Evolutionary conservation across 768 basidiomycete genomes (phyloP).

Genomic region (Dictyophora rubrovolvata): DNA sequence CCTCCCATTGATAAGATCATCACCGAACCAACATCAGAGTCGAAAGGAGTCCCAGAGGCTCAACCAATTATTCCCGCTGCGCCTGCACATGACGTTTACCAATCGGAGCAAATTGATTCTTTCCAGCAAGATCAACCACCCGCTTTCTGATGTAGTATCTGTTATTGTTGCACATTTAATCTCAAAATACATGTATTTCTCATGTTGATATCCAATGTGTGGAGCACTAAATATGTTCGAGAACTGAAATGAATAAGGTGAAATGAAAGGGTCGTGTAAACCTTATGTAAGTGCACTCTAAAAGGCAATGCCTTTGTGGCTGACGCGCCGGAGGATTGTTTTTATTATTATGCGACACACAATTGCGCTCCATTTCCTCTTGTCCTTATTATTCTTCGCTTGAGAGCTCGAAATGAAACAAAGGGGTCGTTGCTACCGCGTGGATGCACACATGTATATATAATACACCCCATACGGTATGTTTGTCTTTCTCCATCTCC

Average conservation of each 20-base stretch:
- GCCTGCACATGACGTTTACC: slow-evolving; percentile 40
- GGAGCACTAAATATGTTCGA: too few relatives aligned
- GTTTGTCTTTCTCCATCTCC: background rate
- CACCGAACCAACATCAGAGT: slow-evolving; percentile 83
- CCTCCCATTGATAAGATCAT: slow-evolving; percentile 87
- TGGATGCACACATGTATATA: background rate
- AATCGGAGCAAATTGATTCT: background rate
- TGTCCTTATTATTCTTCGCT: background rate
- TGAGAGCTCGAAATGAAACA: background rate
- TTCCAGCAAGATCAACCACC: slow-evolving; percentile 5
- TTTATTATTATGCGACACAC: too few relatives aligned
- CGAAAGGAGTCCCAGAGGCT: slow-evolving; percentile 50
- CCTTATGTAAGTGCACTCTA: too few relatives aligned
- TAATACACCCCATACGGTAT: background rate
- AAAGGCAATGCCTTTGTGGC: background rate
- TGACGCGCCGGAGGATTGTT: background rate
- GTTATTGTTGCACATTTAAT: background rate
- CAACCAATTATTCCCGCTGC: slow-evolving; percentile 39
- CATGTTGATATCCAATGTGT: too few relatives aligned
- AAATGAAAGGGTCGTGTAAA: too few relatives aligned
- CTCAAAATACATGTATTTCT: background rate
- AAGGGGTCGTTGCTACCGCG: background rate
- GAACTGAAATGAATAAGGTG: too few relatives aligned
- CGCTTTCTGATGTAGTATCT: slow-evolving; percentile 2
- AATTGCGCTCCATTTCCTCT: background rate